Conservation (phyloP, 2,329 filamentous ascomycete genomes). For the Fusarium nematophilum region DNA sequence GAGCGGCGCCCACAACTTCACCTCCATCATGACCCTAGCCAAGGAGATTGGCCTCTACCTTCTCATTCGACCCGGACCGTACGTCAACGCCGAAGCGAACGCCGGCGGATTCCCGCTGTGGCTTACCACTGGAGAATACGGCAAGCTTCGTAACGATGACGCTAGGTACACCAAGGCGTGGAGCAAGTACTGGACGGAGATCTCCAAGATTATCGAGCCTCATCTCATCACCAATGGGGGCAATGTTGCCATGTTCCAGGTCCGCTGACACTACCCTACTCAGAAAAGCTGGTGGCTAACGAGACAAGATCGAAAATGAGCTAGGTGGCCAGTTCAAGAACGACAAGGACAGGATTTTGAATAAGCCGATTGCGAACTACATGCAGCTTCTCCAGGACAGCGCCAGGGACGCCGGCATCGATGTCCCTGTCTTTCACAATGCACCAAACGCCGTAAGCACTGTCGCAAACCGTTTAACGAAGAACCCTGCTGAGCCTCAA, state of each 20-base stretch:
- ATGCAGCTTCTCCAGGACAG: conserved; percentile 67
- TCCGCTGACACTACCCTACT: not conserved
- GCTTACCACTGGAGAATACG: conserved; percentile 70
- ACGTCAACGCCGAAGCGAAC: conserved; percentile 72
- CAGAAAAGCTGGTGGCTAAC: not conserved
- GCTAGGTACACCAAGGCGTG: conserved; percentile 63
- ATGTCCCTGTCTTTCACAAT: conserved; percentile 68
- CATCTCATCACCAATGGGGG: conserved; percentile 68
- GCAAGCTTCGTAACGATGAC: conserved; percentile 63
- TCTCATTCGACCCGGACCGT: conserved; percentile 66
- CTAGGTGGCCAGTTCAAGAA: conserved; percentile 57
- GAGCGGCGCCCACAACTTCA: conserved; percentile 58
- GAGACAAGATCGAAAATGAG: conserved; percentile 64
- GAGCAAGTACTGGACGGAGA: conserved; percentile 63
- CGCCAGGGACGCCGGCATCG: conserved; percentile 67
- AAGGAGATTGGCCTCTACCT: conserved; percentile 59
- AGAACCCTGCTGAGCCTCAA: conserved; percentile 34
- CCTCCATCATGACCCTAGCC: conserved; percentile 58
- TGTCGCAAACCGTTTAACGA: not conserved
- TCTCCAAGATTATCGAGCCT: conserved; percentile 61
- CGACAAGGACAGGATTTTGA: conserved; percentile 56
- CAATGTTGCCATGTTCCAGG: conserved; percentile 63
- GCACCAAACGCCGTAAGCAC: conserved; percentile 67
- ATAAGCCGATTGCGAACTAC: conserved; percentile 62
- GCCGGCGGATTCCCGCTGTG: conserved; percentile 72